phyloP scores from a whole-genome alignment of 2,329 filamentous ascomycete genomes.

The Colletotrichum tropicale region DNA sequence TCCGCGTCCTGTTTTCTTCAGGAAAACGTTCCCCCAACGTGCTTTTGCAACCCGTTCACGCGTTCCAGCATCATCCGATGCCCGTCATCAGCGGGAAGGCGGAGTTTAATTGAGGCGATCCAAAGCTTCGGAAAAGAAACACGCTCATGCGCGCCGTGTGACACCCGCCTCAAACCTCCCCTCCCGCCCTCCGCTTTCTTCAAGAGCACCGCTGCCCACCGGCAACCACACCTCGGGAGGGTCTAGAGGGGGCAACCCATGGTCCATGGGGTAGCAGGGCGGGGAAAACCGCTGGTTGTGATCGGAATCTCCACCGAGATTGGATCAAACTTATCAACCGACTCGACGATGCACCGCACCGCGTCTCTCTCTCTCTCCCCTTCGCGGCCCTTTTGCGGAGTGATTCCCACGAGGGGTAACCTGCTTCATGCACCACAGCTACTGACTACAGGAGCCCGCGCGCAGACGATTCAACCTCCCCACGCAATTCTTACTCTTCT shows the following conservation, averaged over 20 bases:
- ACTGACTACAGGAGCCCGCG: background rate
- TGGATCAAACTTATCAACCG: background rate
- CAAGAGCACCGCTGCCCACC: background rate
- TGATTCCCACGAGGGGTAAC: background rate
- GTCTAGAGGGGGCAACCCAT: background rate
- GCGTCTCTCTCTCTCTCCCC: background rate
- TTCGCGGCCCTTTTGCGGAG: slow-evolving; percentile 7
- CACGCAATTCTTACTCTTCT: background rate
- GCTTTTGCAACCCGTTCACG: background rate
- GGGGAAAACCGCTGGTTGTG: background rate
- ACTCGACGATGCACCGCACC: background rate
- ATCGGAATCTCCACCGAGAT: background rate
- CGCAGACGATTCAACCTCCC: background rate
- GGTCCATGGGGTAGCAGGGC: background rate
- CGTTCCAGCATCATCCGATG: background rate
- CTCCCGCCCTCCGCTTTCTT: background rate
- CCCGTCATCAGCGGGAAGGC: background rate
- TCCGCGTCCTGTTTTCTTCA: background rate
- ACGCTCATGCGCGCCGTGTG: background rate
- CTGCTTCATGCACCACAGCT: background rate
- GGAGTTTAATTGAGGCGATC: background rate
- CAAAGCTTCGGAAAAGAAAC: background rate
- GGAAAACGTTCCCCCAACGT: background rate
- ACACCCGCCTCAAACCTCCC: background rate
- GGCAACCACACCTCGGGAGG: background rate